Percentiles rank a stretch among this genome's conserved stretches.
phyloP scores from a whole-genome alignment of 371 early-diverging fungal genomes.

The Mucor circinelloides region DNA sequence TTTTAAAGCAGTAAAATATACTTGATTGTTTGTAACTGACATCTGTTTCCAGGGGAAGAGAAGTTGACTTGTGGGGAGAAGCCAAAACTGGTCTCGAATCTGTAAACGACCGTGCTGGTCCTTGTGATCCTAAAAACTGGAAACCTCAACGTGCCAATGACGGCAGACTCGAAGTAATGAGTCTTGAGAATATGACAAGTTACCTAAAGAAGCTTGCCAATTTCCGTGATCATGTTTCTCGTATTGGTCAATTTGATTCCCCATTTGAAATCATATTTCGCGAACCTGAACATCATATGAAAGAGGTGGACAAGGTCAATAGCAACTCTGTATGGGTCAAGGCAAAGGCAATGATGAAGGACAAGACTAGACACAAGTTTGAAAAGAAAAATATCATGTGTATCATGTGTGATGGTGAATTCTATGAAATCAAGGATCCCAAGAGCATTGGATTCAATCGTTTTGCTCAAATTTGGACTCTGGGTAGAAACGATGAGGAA shows the following conservation, averaged over 20 bases:
- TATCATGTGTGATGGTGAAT: constrained; percentile 72
- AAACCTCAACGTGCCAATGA: constrained; percentile 43
- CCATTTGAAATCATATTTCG: constrained; percentile 42
- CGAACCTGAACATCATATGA: constrained; percentile 11
- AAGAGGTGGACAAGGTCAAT: constrained; percentile 4
- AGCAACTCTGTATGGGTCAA: constrained; percentile 9
- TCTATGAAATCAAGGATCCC: constrained; percentile 60
- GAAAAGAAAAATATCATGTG: constrained; percentile 46
- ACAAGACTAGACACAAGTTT: constrained; percentile 18
- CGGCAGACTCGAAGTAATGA: constrained; percentile 42
- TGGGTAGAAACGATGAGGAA: constrained; percentile 42
- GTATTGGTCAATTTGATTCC: constrained; percentile 32
- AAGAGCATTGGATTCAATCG: constrained; percentile 49
- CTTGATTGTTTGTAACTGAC: background rate
- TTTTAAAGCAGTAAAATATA: background rate
- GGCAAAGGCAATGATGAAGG: constrained; percentile 16
- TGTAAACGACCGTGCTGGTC: constrained; percentile 29
- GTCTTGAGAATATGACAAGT: constrained; percentile 39
- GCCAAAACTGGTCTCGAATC: constrained; percentile 35
- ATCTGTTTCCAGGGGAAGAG: constrained; percentile 33
- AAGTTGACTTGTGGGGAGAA: constrained; percentile 47
- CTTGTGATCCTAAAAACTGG: constrained; percentile 35
- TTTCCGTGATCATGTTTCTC: constrained; percentile 43
- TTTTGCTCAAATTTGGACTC: constrained; percentile 60
- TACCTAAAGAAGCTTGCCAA: constrained; percentile 52